These are phyloP conservation scores for Eucalyptus albens DNA, from an alignment of 345 rosid genomes.

Conservation along the genomic window DNA sequence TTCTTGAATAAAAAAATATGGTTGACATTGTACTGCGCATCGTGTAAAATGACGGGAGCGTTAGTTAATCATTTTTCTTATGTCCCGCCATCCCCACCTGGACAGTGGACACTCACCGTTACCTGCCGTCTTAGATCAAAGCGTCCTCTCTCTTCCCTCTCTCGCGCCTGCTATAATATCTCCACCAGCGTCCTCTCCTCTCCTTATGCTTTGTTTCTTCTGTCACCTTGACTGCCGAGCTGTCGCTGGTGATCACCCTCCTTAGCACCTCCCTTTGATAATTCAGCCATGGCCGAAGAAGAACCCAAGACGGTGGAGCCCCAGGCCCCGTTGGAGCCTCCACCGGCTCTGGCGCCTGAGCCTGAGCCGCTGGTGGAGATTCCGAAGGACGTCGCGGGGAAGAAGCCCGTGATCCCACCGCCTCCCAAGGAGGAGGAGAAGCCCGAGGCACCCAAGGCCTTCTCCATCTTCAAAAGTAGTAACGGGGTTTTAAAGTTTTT, in stretches of 20 bases:
- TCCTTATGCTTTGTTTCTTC: neutral
- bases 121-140: constrained; percentile 4
- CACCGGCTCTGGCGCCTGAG: neutral
- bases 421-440: constrained; percentile 5
- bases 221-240: neutral
- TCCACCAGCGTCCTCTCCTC: neutral
- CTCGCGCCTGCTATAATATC: constrained; percentile 5
- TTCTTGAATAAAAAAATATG: no score
- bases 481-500: neutral
- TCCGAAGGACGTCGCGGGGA: constrained; percentile 20
- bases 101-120: neutral
- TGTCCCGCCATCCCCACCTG: neutral
- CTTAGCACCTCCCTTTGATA: neutral
- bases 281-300: constrained; percentile 28
- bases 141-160: neutral
- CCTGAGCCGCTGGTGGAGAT: neutral
- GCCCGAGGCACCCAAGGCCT: constrained; percentile 13
- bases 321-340: constrained; percentile 7
- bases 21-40: no score
- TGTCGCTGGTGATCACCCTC: neutral
- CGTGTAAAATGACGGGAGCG: no score
- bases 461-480: constrained; percentile 29
- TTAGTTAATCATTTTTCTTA: neutral
- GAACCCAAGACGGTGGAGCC: constrained; percentile 31
- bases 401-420: constrained; percentile 22